Base-by-base conservation (phyloP, 768 basidiomycete species). In the Sarcomyxa edulis region DNA sequence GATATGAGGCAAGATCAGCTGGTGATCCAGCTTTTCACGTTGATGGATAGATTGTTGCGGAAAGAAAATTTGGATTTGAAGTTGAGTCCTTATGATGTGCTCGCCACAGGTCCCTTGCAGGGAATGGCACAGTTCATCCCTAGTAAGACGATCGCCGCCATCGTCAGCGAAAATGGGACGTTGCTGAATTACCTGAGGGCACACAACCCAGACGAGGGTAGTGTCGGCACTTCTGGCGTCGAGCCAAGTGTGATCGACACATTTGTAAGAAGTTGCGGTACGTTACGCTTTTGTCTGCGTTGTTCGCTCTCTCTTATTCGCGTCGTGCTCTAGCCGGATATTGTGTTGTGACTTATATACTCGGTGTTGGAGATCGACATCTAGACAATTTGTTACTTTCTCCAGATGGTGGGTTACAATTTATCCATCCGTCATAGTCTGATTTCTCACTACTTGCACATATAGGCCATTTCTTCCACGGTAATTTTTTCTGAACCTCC, bases 1-100 rank as follows among this genome's bases (percentile, higher is more conserved):
- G 96, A 99, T 55, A 84, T 98, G 73, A 82, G 96, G 15, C 96
- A 99, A 59, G 96, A 99, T 56, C 96, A 99, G 58, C 78, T 99
- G 25, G 94, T 98, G 19, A 85, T 98, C 35, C 96, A 99, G 59
- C 71, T 98, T n/a, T 94, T 99, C 60, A 96, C 93, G 11, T 77
- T 99, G 19, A 99, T 99, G 96, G 93, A 99, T 55, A 74, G 87
- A 33, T 61, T 99, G 18, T 62, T 98, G 44, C 68, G 92, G 41
- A 95, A 94, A 61, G 96, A 98, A 65, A 96, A 96, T 55, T 59
- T 99, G 37, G 96, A 98, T 54, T 66, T 98, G 41, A 89, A 91
- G 55, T 57, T 99, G 40, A 91, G 77, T 42, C 89, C 92, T 5
- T 97, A 96, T 52, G 81, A 85, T 45, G 96, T 98, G 2, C 65